phyloP scores from a whole-genome alignment of 208 protist species.

The Crithidia expoeki region DNA sequence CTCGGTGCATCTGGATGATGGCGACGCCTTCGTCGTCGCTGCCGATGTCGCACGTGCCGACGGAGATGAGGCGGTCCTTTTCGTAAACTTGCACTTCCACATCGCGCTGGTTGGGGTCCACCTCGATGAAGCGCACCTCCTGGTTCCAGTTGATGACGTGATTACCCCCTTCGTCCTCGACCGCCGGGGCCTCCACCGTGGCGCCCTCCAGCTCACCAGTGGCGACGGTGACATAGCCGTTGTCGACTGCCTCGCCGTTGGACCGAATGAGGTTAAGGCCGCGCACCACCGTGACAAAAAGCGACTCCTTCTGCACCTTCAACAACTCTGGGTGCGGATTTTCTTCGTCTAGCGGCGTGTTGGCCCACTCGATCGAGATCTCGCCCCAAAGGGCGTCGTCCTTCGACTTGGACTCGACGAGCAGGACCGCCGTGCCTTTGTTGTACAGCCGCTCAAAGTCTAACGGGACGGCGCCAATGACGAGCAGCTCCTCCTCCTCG shows the following conservation, averaged over 20 bases:
- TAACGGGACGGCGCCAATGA: slow-evolving; percentile 85
- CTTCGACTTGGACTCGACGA: slow-evolving; percentile 88
- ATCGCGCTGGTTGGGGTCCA: slow-evolving; percentile 43
- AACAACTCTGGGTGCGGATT: slow-evolving; percentile 34
- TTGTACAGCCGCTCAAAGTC: slow-evolving; percentile 87
- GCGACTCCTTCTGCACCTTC: slow-evolving; percentile 62
- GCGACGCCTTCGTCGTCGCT: slow-evolving; percentile 52
- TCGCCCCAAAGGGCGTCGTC: slow-evolving; percentile 89
- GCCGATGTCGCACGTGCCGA: slow-evolving; percentile 41
- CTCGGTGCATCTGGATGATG: slow-evolving; percentile 65
- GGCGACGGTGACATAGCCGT: slow-evolving; percentile 63
- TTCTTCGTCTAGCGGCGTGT: slow-evolving; percentile 49
- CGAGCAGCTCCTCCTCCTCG: slow-evolving; percentile 85
- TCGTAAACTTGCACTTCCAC: slow-evolving; percentile 74
- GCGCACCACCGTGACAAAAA: slow-evolving; percentile 82
- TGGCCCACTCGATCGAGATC: slow-evolving; percentile 83
- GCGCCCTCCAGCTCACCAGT: slow-evolving; percentile 78
- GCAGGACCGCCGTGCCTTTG: slow-evolving; percentile 77
- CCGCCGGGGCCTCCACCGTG: slow-evolving; percentile 59
- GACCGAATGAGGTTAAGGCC: slow-evolving; percentile 67
- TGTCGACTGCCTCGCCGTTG: slow-evolving; percentile 42
- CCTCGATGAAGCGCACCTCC: slow-evolving; percentile 87
- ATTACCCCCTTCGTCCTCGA: slow-evolving; percentile 45
- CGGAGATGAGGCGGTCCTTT: slow-evolving; percentile 55
- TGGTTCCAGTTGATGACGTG: slow-evolving; percentile 85